phyloP scores from a whole-genome alignment of 2,329 filamentous ascomycete genomes.

The Verticillium nubilum region DNA sequence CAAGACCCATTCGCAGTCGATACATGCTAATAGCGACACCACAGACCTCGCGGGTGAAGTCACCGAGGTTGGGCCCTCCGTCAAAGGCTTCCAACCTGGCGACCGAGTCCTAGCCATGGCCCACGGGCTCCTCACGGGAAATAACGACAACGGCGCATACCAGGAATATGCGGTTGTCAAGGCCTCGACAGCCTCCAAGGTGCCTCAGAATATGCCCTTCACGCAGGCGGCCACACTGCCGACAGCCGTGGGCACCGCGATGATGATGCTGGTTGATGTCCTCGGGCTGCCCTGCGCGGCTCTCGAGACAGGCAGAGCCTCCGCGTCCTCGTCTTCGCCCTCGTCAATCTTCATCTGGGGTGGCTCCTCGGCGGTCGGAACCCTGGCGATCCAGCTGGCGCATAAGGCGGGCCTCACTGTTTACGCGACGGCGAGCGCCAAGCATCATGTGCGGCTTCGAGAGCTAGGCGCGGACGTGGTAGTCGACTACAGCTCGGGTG shows the following conservation, averaged over 20 bases:
- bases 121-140: neutral
- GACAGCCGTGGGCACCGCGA: neutral
- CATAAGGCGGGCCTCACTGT: constrained; percentile 12
- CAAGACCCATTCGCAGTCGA: constrained; percentile 5
- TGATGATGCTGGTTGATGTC: constrained; percentile 1
- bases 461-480: constrained; percentile 10
- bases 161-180: neutral
- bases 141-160: constrained; percentile 3
- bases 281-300: constrained; percentile 1
- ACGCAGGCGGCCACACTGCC: constrained; percentile 1
- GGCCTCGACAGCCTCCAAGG: neutral
- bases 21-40: neutral
- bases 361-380: constrained; percentile 8
- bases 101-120: constrained; percentile 15
- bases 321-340: neutral
- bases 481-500: constrained; percentile 8
- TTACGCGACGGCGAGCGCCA: constrained; percentile 10
- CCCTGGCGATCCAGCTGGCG: constrained; percentile 10
- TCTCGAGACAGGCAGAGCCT: neutral
- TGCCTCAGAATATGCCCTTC: neutral
- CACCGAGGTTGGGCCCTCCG: constrained; percentile 13
- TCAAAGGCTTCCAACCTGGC: constrained; percentile 16
- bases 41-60: constrained; percentile 19
- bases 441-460: constrained; percentile 9
- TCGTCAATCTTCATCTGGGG: constrained; percentile 9